Evolutionary conservation across 164 flowering plant genomes (phyloP).

Genomic region (Magnolia changhungtana): DNA sequence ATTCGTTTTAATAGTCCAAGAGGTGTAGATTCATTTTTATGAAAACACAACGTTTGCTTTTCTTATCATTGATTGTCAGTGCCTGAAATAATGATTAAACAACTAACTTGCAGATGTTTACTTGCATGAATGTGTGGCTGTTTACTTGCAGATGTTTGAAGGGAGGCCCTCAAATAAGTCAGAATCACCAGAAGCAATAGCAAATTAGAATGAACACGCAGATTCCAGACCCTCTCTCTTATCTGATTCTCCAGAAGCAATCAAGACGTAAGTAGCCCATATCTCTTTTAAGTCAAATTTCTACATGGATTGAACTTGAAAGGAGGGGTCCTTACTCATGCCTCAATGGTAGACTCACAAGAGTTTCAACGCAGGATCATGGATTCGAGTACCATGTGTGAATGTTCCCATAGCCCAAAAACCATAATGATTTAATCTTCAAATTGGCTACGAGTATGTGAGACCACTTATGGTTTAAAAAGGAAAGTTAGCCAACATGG

Average conservation of each 20-base stretch:
- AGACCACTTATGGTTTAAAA: too few species aligned
- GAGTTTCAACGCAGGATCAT: too few species aligned
- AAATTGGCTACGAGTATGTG: too few species aligned
- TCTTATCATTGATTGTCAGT: not conserved
- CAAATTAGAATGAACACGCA: slow-evolving; percentile 56
- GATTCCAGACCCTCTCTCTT: slow-evolving; percentile 54
- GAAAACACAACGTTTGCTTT: not conserved
- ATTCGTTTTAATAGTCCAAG: slow-evolving; percentile 52
- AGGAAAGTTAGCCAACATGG: too few species aligned
- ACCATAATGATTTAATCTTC: too few species aligned
- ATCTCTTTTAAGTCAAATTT: not conserved
- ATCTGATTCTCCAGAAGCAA: slow-evolving; percentile 42
- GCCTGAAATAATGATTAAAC: not conserved
- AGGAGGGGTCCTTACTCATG: too few species aligned
- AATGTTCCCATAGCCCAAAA: too few species aligned
- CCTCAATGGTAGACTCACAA: too few species aligned
- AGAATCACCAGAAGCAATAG: slow-evolving; percentile 41
- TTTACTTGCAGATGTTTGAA: slow-evolving; percentile 49
- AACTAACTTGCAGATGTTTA: too few species aligned
- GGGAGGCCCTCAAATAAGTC: slow-evolving; percentile 50
- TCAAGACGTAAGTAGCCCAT: slow-evolving; percentile 37
- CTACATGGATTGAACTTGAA: too few species aligned
- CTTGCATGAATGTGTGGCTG: not conserved
- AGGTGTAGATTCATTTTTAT: slow-evolving; percentile 19
- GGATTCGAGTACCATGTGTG: too few species aligned